A percentile compares a stretch with the other conserved stretches of the same genome.
phyloP scores from a whole-genome alignment of 352 stramenopile genomes.

The Globisporangium emineosum region DNA sequence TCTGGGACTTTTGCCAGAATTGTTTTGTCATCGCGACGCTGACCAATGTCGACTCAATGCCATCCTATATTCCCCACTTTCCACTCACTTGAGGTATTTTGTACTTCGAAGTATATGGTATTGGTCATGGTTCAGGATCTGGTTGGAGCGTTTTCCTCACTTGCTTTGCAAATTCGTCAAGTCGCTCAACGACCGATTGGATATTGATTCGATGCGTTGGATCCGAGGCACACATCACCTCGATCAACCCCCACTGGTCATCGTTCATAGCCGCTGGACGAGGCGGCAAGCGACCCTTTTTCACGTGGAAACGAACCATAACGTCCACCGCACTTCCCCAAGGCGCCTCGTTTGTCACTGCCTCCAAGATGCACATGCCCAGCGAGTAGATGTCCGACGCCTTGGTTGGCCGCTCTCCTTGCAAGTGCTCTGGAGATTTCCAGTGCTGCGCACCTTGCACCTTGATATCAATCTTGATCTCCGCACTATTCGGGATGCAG shows the following conservation, averaged over 20 bases:
- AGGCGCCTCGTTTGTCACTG: constrained; percentile 12
- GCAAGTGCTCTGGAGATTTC: constrained; percentile 14
- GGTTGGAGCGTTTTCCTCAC: neutral
- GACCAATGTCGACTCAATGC: too few species aligned
- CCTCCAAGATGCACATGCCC: constrained; percentile 24
- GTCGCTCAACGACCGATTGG: constrained; percentile 5
- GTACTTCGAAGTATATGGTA: too few species aligned
- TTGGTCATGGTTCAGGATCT: neutral
- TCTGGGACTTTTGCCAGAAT: too few species aligned
- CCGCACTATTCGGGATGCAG: constrained; percentile 12
- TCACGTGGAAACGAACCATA: constrained; percentile 8
- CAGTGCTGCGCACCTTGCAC: constrained; percentile 3
- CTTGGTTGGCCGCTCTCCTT: constrained; percentile 2
- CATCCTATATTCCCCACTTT: too few species aligned
- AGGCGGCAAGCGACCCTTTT: neutral
- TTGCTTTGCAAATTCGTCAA: constrained; percentile 10
- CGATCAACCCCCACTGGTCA: constrained; percentile 13
- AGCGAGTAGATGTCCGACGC: constrained; percentile 22
- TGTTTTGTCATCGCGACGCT: too few species aligned
- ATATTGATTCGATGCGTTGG: constrained; percentile 9
- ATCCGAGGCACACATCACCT: constrained; percentile 11
- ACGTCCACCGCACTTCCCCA: constrained; percentile 13
- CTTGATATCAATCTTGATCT: constrained; percentile 10
- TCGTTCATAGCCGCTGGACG: constrained; percentile 3
- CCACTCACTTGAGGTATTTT: too few species aligned